Conservation (phyloP, 306 rosid genomes). For the Glycyrrhiza uralensis region DNA sequence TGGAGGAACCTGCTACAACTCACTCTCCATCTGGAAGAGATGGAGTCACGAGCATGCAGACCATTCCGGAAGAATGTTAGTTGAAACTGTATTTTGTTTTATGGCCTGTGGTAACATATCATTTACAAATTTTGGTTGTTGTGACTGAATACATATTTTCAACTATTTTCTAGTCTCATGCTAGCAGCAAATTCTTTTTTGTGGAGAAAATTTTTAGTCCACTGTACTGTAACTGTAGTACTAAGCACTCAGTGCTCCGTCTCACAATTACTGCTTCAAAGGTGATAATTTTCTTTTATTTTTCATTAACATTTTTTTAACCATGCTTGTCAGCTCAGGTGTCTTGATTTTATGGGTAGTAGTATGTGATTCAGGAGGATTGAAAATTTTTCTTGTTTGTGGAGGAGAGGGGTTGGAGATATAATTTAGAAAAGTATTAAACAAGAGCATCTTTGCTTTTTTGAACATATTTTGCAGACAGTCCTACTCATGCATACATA, state of each 20-base stretch:
- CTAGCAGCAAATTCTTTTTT: not conserved
- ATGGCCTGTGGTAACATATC: not conserved
- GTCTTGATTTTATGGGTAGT: no score
- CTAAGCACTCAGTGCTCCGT: not conserved
- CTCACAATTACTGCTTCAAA: not conserved
- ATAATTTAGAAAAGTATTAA: not conserved
- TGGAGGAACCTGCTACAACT: slow-evolving; percentile 45
- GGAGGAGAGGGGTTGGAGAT: not conserved
- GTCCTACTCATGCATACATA: not conserved
- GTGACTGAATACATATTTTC: not conserved
- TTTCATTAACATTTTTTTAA: no score
- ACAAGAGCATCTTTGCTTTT: not conserved
- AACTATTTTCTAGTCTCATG: not conserved
- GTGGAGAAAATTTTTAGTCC: not conserved
- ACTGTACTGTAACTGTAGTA: no score
- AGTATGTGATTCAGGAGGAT: not conserved
- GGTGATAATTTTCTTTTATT: not conserved
- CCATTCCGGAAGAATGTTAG: slow-evolving; percentile 78
- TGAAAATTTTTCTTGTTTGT: not conserved
- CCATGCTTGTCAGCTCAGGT: no score
- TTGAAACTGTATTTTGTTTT: slow-evolving; percentile 13
- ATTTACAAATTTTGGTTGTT: not conserved
- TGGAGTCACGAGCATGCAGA: slow-evolving; percentile 40
- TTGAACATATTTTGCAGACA: not conserved
- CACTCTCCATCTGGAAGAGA: slow-evolving; percentile 53